Conservation (phyloP, 164 flowering plant species). For the Taxillus chinensis region DNA sequence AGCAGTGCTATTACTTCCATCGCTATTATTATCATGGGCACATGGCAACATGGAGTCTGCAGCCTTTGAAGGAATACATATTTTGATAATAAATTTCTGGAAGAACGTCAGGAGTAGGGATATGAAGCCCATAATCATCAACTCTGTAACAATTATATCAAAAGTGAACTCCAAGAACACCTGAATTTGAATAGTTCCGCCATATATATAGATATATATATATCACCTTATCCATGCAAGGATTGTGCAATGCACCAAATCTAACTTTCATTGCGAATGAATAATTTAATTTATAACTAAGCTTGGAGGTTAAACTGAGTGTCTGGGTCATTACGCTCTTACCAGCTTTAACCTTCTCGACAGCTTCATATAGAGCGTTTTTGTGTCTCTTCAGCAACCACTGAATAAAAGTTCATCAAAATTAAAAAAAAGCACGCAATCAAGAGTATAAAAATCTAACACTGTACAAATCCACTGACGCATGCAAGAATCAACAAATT, state of each 20-base stretch:
- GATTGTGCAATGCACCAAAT: too few relatives aligned
- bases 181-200: background rate
- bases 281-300: too few relatives aligned
- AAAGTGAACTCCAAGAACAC: background rate
- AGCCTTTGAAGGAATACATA: constrained; percentile 35
- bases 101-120: constrained; percentile 53
- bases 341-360: constrained; percentile 95
- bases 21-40: background rate
- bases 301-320: too few relatives aligned
- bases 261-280: too few relatives aligned
- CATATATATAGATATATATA: too few relatives aligned
- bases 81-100: constrained; percentile 38
- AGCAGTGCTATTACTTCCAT: background rate
- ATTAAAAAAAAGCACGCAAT: background rate
- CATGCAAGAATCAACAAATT: background rate
- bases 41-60: constrained; percentile 58
- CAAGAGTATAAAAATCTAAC: too few relatives aligned
- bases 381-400: constrained; percentile 57
- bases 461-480: background rate
- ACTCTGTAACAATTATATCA: constrained; percentile 32
- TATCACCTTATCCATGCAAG: too few relatives aligned
- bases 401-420: constrained; percentile 25
- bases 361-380: constrained; percentile 69
- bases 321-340: constrained; percentile 2
- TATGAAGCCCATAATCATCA: constrained; percentile 72